Evolutionary conservation across 2,329 filamentous ascomycete genomes (phyloP).

Genomic region (Aspergillus sp.): DNA sequence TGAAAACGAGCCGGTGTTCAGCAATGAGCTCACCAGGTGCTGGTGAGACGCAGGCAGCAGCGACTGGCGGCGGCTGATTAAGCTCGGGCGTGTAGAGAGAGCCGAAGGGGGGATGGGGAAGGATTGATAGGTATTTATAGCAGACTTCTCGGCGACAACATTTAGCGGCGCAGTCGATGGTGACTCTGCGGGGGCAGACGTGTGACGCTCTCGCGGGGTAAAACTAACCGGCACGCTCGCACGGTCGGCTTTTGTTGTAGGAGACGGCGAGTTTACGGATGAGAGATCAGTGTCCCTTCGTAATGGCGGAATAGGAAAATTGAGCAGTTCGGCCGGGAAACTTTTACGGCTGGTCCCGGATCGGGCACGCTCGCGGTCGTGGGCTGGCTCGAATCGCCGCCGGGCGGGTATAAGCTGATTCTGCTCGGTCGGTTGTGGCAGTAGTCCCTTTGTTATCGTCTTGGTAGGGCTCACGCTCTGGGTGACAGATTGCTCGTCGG

Average conservation of each 20-base stretch:
- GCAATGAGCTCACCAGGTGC: conserved; percentile 36
- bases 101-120: conserved; percentile 15
- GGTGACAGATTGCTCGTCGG: conserved; percentile 2
- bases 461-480: background rate
- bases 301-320: conserved; percentile 26
- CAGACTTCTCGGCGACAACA: conserved; percentile 27
- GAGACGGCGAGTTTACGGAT: conserved; percentile 19
- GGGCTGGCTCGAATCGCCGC: background rate
- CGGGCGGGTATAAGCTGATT: background rate
- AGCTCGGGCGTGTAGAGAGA: conserved; percentile 32
- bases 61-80: conserved; percentile 39
- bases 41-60: conserved; percentile 41
- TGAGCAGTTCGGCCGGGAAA: conserved; percentile 18
- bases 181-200: conserved; percentile 17
- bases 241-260: conserved; percentile 2
- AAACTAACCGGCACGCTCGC: conserved; percentile 21
- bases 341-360: conserved; percentile 13
- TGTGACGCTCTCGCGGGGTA: conserved; percentile 13
- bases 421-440: background rate
- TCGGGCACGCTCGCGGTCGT: conserved; percentile 15
- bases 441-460: background rate
- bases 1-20: conserved; percentile 28
- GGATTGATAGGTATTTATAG: conserved; percentile 14
- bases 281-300: conserved; percentile 15
- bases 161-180: conserved; percentile 28